Evolutionary conservation across 495 filamentous ascomycete species (phyloP).

Genomic region (Penicillium mononematosum): DNA sequence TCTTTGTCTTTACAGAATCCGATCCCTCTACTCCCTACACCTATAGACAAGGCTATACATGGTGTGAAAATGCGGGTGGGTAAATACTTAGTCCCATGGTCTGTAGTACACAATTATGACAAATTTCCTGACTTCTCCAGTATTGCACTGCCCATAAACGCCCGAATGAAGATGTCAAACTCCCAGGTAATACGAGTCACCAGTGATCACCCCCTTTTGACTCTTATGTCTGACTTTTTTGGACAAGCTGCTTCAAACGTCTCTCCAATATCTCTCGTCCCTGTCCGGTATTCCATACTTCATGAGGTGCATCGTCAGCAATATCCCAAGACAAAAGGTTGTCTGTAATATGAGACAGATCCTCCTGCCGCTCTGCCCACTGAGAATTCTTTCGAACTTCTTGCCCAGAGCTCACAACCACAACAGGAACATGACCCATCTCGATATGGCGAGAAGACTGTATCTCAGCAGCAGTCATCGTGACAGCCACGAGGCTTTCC

Average conservation of each 20-base stretch:
- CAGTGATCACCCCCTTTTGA: background rate
- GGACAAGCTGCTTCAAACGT: slow-evolving; percentile 61
- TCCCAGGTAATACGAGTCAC: background rate
- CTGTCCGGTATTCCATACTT: slow-evolving; percentile 72
- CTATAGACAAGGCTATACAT: no score
- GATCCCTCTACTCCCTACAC: no score
- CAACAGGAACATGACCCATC: slow-evolving; percentile 65
- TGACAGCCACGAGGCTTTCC: slow-evolving; percentile 83
- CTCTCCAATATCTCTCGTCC: slow-evolving; percentile 71
- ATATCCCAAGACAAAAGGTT: slow-evolving; percentile 83
- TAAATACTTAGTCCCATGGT: no score
- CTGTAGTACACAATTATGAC: background rate
- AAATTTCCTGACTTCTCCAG: background rate
- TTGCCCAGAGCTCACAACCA: slow-evolving; percentile 80
- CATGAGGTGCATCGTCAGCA: slow-evolving; percentile 78
- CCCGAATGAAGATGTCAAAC: background rate
- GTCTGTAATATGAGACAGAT: slow-evolving; percentile 73
- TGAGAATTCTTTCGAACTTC: slow-evolving; percentile 52
- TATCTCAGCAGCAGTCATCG: slow-evolving; percentile 79
- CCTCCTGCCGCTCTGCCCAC: slow-evolving; percentile 80
- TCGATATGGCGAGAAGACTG: slow-evolving; percentile 74
- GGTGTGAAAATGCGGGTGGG: no score
- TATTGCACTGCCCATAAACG: background rate
- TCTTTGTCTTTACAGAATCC: no score
- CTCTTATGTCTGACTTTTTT: slow-evolving; percentile 18